These are phyloP conservation scores for Penicillium occitanis DNA, from an alignment of 2,329 filamentous ascomycete species.

Conservation along the genomic window DNA sequence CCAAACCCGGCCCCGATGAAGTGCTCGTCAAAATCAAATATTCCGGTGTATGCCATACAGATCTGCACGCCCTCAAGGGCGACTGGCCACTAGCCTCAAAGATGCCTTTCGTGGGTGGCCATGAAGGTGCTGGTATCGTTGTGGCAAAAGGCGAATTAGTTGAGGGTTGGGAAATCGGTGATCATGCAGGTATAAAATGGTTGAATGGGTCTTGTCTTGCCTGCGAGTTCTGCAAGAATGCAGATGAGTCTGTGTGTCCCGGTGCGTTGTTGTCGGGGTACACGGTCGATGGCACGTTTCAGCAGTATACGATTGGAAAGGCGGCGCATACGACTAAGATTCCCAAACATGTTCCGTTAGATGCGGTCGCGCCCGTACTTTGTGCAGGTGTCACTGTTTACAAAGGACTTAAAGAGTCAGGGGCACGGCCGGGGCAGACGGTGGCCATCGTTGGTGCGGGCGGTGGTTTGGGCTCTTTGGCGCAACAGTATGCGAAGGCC, in stretches of 20 bases:
- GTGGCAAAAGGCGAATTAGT: constrained; percentile 78
- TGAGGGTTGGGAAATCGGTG: constrained; percentile 74
- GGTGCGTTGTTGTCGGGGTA: constrained; percentile 78
- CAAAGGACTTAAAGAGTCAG: constrained; percentile 84
- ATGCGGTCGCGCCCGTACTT: constrained; percentile 74
- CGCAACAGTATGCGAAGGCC: constrained; percentile 83
- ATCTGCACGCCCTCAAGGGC: constrained; percentile 76
- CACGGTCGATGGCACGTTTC: constrained; percentile 89
- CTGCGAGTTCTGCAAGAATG: constrained; percentile 78
- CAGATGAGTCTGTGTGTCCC: constrained; percentile 80
- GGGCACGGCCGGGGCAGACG: constrained; percentile 68
- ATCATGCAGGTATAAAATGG: constrained; percentile 88
- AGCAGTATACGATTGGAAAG: constrained; percentile 87
- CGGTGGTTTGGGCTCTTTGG: constrained; percentile 76
- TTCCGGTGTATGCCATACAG: constrained; percentile 88
- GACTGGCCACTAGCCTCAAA: constrained; percentile 87
- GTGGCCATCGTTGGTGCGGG: constrained; percentile 85
- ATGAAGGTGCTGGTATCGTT: constrained; percentile 76
- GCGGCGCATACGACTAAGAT: constrained; percentile 81
- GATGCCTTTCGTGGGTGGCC: constrained; percentile 80
- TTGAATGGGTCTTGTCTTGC: constrained; percentile 80
- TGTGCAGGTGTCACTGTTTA: constrained; percentile 88
- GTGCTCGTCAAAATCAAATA: constrained; percentile 90
- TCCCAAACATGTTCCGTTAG: constrained; percentile 72
- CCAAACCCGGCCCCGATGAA: constrained; percentile 79